phyloP scores from a whole-genome alignment of 208 protist species.

The Borovskyia barvae region DNA sequence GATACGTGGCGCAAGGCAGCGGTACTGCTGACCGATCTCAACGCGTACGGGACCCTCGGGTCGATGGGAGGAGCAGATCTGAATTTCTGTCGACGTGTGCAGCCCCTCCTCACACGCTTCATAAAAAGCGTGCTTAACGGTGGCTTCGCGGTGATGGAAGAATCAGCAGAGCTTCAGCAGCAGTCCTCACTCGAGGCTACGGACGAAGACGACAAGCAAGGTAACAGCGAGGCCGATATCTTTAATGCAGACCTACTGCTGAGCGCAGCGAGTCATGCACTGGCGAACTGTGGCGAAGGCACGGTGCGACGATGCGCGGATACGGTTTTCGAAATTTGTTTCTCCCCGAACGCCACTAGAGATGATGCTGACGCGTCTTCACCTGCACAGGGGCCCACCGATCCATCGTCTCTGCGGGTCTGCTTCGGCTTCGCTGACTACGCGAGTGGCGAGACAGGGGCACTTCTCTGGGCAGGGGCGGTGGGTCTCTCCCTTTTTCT shows the following conservation, averaged over 20 bases:
- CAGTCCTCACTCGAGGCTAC: no score
- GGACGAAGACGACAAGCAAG: neutral
- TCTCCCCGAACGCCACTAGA: neutral
- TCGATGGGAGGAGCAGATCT: slow-evolving; percentile 23
- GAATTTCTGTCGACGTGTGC: slow-evolving; percentile 28
- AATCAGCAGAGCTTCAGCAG: neutral
- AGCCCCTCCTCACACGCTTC: slow-evolving; percentile 33
- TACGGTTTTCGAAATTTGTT: slow-evolving; percentile 21
- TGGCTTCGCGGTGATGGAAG: slow-evolving; percentile 2
- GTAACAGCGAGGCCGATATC: neutral
- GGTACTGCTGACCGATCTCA: slow-evolving; percentile 24
- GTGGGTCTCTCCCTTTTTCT: slow-evolving; percentile 50
- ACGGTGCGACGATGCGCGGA: slow-evolving; percentile 36
- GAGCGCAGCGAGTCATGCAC: slow-evolving; percentile 14
- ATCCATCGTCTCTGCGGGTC: slow-evolving; percentile 13
- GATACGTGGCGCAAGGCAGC: slow-evolving; percentile 7
- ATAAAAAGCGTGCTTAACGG: slow-evolving; percentile 24
- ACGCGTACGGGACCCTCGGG: slow-evolving; percentile 33
- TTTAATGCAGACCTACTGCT: slow-evolving; percentile 25
- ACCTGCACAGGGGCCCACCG: neutral
- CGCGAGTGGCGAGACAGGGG: slow-evolving; percentile 46
- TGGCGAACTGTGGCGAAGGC: slow-evolving; percentile 43
- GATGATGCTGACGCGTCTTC: neutral
- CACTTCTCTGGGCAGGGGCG: slow-evolving; percentile 52
- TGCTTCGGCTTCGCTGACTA: slow-evolving; percentile 66